Evolutionary conservation across 176 grass and related monocot genomes (phyloP), one percentile per base, ranked within the genome.

Genomic region (Miscanthus lutarioriparius): DNA sequence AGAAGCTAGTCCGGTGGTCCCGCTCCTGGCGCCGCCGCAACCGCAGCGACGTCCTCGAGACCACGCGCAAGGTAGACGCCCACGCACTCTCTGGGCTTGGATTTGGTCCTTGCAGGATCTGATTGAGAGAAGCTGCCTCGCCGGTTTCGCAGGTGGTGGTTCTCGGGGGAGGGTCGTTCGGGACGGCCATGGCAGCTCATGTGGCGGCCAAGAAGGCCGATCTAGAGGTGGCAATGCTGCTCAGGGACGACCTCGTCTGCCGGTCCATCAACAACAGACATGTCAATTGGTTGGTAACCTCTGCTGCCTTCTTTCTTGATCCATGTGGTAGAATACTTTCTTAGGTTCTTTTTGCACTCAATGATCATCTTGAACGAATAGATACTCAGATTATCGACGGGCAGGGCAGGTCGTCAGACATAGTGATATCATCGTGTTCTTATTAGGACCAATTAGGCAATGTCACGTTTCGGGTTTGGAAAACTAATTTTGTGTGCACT

Each of bases 1-100:
- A 98, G 93, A 98, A 98, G 89, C 91, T 98, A 5, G 85, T 98
- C 17, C 87, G 93, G 10, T 98, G 93, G 93, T 98, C 93, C 58
- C 89, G 91, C 70, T 98, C 91, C 23, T 93, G 87, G 96, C 79
- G 96, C 17, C 80, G 87, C 19, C 90, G 87, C 54, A 92, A 93
- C 62, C 85, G 84, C 33, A 90, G 84, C 84, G 95, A 94, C 83
- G 74, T 95, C 32, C 89, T 98, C 39, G 91, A 93, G 82, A 72
- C 68, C n/a, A 97, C 92, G 74, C 89, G 84, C 40, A 97, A 97
- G 92, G 95, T 93, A 33, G 4, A 45, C 14, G 6, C 43, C 4
- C 44, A 1, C 15, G 8, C 2, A 16, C 8, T 4, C 26, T 30
- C 7, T 28, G 8, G 16, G 4, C 45, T 17, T 1, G 16, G 44